These are phyloP conservation scores for Xylaria sp. DNA, from an alignment of 2,329 filamentous ascomycete genomes.

Conservation along the genomic window DNA sequence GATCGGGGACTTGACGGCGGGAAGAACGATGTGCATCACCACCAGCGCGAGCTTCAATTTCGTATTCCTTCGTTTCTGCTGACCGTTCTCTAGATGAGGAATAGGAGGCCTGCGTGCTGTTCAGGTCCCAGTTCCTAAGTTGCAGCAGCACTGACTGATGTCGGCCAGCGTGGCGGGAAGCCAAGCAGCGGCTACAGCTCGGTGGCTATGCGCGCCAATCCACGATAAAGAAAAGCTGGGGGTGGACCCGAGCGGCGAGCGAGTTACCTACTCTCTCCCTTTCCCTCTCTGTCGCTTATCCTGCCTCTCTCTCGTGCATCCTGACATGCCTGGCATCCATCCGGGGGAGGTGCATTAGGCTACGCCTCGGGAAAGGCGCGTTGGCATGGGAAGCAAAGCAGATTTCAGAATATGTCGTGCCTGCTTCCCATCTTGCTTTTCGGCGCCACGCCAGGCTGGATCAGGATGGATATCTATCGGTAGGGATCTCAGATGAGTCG, in stretches of 20 bases:
- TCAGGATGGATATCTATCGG: slow-evolving; percentile 13
- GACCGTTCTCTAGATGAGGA: too few relatives aligned
- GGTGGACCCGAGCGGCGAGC: too few relatives aligned
- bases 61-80: slow-evolving; percentile 6
- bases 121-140: slow-evolving; percentile 7
- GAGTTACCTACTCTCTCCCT: too few relatives aligned
- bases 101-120: slow-evolving; percentile 16
- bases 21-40: neutral
- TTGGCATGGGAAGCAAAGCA: neutral
- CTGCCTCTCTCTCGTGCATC: neutral
- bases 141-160: slow-evolving; percentile 21
- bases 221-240: too few relatives aligned
- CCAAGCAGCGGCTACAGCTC: slow-evolving; percentile 17
- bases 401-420: neutral
- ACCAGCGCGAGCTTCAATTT: neutral
- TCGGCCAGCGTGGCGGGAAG: slow-evolving; percentile 16
- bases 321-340: too few relatives aligned
- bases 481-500: slow-evolving; percentile 24
- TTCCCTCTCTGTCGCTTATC: too few relatives aligned
- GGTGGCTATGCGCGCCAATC: slow-evolving; percentile 10
- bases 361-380: neutral
- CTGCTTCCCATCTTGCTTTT: slow-evolving; percentile 3
- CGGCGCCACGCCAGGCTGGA: slow-evolving; percentile 17
- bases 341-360: neutral
- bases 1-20: neutral